Evolutionary conservation across 768 basidiomycete genomes (phyloP), one percentile per base, ranked within the genome.

Genomic region (Lactifluus piperatus): DNA sequence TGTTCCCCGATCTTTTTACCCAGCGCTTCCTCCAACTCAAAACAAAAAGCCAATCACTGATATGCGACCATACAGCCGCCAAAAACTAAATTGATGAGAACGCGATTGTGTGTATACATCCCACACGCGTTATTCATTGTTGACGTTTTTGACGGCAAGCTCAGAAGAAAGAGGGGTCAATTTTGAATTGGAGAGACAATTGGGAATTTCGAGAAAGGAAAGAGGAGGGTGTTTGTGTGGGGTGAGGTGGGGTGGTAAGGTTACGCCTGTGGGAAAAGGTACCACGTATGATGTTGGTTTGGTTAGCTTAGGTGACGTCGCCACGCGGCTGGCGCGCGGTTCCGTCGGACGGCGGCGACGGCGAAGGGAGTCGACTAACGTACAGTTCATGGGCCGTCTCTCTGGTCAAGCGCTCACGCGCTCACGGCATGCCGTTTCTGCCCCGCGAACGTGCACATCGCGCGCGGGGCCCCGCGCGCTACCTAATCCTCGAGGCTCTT

Each of bases 401-500:
- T 56, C 44, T 58, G 44, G 49, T 37, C 18, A 34, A 30, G 55
- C 22, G 43, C 36, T 36, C 29, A 22, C 18, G 27, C 18, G n/a
- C 20, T 37, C 20, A 44, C 30, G 34, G 22, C 54, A 60, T 37
- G 50, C 51, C 32, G 50, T 47, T 51, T 56, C 20, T 51, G 54
- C 34, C 50, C 54, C 36, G 59, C 49, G 54, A 56, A 47, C 54
- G 55, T 56, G 59, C 13, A 18, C 45, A 47, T 16, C 45, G 45
- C 45, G 56, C 58, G 60, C 54, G 59, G 60, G 50, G 54, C 60
- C 60, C 50, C 54, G 27, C 56, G 56, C 50, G 27, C 37, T 51
- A 14, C 43, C 50, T 52, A 56, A 51, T 56, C 60, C 54, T 61
- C 55, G 50, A 61, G 60, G 54, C 60, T 61, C 52, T 37, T 51